Base-by-base conservation (phyloP, 495 filamentous ascomycete genomes). In the Hypoxylon lienhwacheense region DNA sequence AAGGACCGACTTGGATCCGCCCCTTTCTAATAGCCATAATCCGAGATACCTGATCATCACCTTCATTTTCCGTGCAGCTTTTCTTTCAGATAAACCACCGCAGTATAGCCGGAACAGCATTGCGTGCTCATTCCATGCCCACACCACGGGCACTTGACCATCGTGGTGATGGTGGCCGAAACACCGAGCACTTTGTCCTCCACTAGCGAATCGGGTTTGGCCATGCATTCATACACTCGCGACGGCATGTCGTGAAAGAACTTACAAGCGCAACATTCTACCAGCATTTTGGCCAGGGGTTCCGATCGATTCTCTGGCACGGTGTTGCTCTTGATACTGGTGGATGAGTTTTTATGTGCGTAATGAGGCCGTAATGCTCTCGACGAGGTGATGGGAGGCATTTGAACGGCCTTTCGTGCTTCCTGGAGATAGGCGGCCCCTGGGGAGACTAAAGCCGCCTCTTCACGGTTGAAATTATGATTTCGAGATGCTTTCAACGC, bases 211-310 rank as follows among this genome's bases (percentile, higher is more conserved):
- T 85, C 82, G 7, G 84, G 80, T 56, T 80, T 81, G 14, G 84
- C 82, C 77, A 89, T 86, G 61, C 79, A 85, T 46, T 87, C 83
- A 61, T 90, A 90, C 41, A 88, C 73, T 33, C 84, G 82, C 7
- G 83, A 85, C 7, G 88, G 88, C 67, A 90, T 80, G 59, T 91
- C 88, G 68, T 91, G 86, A 78, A 85, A 91, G 67, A 85, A 89
- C 45, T 84, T 84, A 76, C 88, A 92, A 45, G 76, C 80, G 66
- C 88, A 92, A 66, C 88, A 92, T 47, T 91, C 84, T 4, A 91
- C 86, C 51, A 92, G 83, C 50, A 90, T 74, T 68, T 91, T 92
- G 25, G 82, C 84, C 33, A 90, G 67, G 0, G 83, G 77, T 33
- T 79, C 78, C 20, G 70, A 71, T 31, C 61, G 58, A n/a, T 36